phyloP scores from a whole-genome alignment of 805 yeast species.

The Scheffersomyces stipitis region DNA sequence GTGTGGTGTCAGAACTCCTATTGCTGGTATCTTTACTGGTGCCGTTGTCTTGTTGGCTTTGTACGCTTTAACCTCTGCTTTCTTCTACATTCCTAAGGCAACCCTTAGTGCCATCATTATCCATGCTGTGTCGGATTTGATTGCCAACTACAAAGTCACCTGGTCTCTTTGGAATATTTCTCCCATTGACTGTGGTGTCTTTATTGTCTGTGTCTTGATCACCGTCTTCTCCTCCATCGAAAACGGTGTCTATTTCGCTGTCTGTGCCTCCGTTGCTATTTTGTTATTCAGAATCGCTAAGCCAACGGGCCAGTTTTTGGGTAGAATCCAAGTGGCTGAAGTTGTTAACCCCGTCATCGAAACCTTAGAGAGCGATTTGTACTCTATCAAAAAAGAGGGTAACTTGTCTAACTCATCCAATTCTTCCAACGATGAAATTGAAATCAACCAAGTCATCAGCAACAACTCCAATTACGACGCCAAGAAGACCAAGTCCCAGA shows the following conservation, averaged over 20 bases:
- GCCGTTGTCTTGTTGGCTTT: slow-evolving; percentile 83
- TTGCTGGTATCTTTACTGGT: slow-evolving; percentile 90
- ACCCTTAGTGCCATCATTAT: slow-evolving; percentile 84
- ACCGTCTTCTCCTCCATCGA: slow-evolving; percentile 81
- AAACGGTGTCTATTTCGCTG: slow-evolving; percentile 87
- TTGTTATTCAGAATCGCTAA: slow-evolving; percentile 72
- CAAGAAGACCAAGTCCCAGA: slow-evolving; percentile 18
- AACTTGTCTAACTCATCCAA: slow-evolving; percentile 9
- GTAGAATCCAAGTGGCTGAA: slow-evolving; percentile 70
- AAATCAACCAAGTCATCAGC: slow-evolving; percentile 45
- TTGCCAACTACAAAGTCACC: slow-evolving; percentile 67
- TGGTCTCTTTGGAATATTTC: slow-evolving; percentile 68
- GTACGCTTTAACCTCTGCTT: slow-evolving; percentile 78
- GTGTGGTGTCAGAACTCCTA: slow-evolving; percentile 93
- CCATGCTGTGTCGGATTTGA: slow-evolving; percentile 87
- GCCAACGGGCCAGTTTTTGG: slow-evolving; percentile 82
- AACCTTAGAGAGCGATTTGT: slow-evolving; percentile 14
- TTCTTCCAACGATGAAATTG: slow-evolving; percentile 32
- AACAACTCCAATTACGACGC: slow-evolving; percentile 20
- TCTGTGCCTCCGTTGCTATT: slow-evolving; percentile 77
- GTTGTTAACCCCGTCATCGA: slow-evolving; percentile 60
- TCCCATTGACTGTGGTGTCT: slow-evolving; percentile 74
- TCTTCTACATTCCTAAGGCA: slow-evolving; percentile 89
- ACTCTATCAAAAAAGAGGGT: slow-evolving; percentile 6
- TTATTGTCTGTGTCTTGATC: slow-evolving; percentile 68